Base-by-base conservation (phyloP, 2,329 filamentous ascomycete species). In the Curvularia lunata region DNA sequence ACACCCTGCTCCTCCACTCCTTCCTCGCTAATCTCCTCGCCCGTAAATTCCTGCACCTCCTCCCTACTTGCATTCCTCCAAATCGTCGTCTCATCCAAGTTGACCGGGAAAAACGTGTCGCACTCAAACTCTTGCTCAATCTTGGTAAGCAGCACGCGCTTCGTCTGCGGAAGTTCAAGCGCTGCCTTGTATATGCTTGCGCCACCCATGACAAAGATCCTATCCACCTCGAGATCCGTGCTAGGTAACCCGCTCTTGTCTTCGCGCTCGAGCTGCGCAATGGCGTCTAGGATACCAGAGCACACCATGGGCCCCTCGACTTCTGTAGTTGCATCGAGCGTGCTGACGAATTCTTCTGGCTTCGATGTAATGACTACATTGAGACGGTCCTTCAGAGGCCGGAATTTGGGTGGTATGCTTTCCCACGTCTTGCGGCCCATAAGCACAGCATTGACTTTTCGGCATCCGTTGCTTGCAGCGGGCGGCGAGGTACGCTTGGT, bases 341-440 rank as follows among this genome's bases (percentile, higher is more conserved):
- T 58, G 49, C 45, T 56, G 66, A 66, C 30, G 27, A 67, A 65
- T 2, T 23, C 62, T 18, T 56, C 59, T 8, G 59, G 60, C n/a
- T 47, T 61, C 41, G 88, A 82, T 60, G 87, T 90, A 65, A 99
- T 82, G 64, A 98, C 86, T 40, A 97, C 86, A 76, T 97, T 98
- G 49, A 92, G 81, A 9, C 95, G 83, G 61, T 87, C 89, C 60
- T 86, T 88, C 32, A 99, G 83, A 18, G 95, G 95, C 2, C 92
- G 85, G 74, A 95, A 92, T 50, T 83, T 84, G 6, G 82, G 73
- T 2, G 95, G 94, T 59, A 99, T 94, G 63, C 88, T 92, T 51
- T 96, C 92, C 89, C 94, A 99, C 0, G 95, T 99, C 78, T 96
- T 97, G 72, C 95, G 90, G 59, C 95, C 95, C 95, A 99, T 99